These are phyloP conservation scores for Penicillium janthinellum DNA, from an alignment of 2,329 filamentous ascomycete genomes.

Conservation along the genomic window DNA sequence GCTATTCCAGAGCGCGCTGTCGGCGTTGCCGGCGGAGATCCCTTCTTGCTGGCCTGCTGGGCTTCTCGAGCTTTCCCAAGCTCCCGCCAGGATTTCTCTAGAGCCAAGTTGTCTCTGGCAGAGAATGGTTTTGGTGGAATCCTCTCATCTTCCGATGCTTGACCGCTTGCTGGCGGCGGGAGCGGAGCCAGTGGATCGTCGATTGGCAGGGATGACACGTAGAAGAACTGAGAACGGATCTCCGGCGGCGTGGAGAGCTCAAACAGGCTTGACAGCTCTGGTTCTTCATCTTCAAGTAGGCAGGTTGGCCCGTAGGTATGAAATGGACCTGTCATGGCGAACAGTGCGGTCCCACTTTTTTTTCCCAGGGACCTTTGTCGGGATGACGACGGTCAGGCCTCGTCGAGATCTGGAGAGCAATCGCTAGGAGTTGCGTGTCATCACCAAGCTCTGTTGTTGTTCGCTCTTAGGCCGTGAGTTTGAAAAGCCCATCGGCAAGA, in stretches of 20 bases:
- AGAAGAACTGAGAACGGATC: conserved; percentile 77
- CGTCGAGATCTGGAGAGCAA: conserved; percentile 16
- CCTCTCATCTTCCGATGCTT: conserved; percentile 54
- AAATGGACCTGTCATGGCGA: conserved; percentile 43
- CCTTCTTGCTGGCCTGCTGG: conserved; percentile 7
- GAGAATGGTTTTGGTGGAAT: conserved; percentile 76
- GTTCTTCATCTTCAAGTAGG: conserved; percentile 45
- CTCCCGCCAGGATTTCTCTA: conserved; percentile 76
- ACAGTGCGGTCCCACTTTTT: conserved; percentile 20
- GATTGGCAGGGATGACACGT: conserved; percentile 77
- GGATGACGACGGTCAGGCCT: conserved; percentile 1
- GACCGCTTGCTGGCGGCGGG: conserved; percentile 54
- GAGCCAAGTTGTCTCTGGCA: conserved; percentile 72
- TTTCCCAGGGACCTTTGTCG: conserved; percentile 8
- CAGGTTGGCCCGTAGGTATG: conserved; percentile 66
- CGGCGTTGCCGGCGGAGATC: conserved; percentile 12
- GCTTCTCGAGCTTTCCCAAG: conserved; percentile 44
- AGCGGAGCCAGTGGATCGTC: conserved; percentile 81
- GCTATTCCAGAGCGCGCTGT: conserved; percentile 24
- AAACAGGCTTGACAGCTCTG: conserved; percentile 36
- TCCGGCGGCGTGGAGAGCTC: conserved; percentile 55
- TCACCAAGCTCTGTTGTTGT: conserved; percentile 12
- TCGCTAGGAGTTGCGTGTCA: conserved; percentile 11
- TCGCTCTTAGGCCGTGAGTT: conserved; percentile 4
- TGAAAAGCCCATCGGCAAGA: conserved; percentile 4